Conservation (phyloP, 2,329 filamentous ascomycete genomes). For the Colletotrichum sp. region DNA sequence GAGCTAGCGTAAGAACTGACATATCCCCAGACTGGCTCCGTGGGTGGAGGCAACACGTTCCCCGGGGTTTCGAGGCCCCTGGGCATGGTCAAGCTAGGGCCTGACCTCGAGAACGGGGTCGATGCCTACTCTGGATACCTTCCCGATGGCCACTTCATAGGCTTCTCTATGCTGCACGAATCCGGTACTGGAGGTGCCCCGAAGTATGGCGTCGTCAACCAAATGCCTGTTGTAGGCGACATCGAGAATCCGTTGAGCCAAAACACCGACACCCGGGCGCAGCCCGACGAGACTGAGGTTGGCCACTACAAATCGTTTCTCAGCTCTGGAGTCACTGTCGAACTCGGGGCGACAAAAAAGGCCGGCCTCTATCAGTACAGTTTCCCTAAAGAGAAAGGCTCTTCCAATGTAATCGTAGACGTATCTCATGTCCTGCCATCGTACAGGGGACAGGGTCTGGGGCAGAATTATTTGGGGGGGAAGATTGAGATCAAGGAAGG, state of each 20-base stretch:
- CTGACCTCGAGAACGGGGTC: conserved; percentile 51
- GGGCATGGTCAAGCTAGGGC: conserved; percentile 55
- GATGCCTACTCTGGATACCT: conserved; percentile 61
- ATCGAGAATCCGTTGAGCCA: conserved; percentile 60
- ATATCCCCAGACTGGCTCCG: conserved; percentile 47
- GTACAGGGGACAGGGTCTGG: conserved; percentile 62
- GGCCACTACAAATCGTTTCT: conserved; percentile 67
- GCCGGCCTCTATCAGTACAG: conserved; percentile 66
- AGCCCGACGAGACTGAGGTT: conserved; percentile 56
- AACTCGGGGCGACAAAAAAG: conserved; percentile 61
- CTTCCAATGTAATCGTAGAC: conserved; percentile 61
- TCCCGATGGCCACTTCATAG: conserved; percentile 57
- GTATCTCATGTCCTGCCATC: conserved; percentile 71
- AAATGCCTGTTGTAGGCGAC: conserved; percentile 58
- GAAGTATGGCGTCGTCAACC: conserved; percentile 71
- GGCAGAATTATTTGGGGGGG: conserved; percentile 68
- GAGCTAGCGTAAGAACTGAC: neutral
- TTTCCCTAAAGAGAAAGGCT: conserved; percentile 49
- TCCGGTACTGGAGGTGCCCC: conserved; percentile 72
- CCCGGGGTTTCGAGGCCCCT: conserved; percentile 53
- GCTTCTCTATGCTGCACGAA: conserved; percentile 70
- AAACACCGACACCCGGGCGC: conserved; percentile 57
- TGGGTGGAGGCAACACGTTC: conserved; percentile 54
- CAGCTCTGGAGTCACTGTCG: conserved; percentile 59
- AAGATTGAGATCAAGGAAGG: conserved; percentile 56